Evolutionary conservation across 495 filamentous ascomycete species (phyloP), one percentile per base, ranked within the genome.

Genomic region (Xylaria palmicola): DNA sequence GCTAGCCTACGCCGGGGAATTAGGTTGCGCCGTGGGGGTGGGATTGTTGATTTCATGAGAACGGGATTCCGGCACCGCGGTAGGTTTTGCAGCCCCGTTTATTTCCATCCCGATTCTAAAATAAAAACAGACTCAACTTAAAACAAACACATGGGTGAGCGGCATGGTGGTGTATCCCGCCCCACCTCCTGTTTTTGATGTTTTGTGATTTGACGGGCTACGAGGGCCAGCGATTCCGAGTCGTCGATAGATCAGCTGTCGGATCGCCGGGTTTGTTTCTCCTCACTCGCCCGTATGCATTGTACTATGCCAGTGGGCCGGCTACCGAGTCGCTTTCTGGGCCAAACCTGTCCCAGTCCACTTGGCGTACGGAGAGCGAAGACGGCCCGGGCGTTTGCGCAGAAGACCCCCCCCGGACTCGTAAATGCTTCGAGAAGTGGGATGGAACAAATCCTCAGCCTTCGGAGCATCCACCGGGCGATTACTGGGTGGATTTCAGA

Each of bases 131-230:
- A n/a, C n/a, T n/a, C n/a, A n/a, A n/a, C n/a, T n/a, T n/a, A n/a
- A n/a, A n/a, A n/a, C n/a, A n/a, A n/a, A n/a, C n/a, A n/a, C n/a
- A n/a, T n/a, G n/a, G n/a, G n/a, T n/a, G n/a, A n/a, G n/a, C n/a
- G n/a, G n/a, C n/a, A n/a, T n/a, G n/a, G n/a, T n/a, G n/a, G n/a
- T n/a, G n/a, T n/a, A n/a, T n/a, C n/a, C n/a, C n/a, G n/a, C n/a
- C n/a, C n/a, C n/a, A n/a, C 13, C 22, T 22, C 50, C 50, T 29
- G 20, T 19, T 26, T 53, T 9, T 13, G 34, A 34, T 41, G 22
- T 32, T 7, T n/a, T 39, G 26, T 40, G 44, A 59, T 59, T 59
- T 51, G 56, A 47, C 41, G 36, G 56, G 30, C 56, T 59, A 50
- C 56, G 34, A 50, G n/a, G n/a, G 45, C 36, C 13, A 45, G 32